A percentile compares a stretch with the other conserved stretches of the same genome.
Conservation (phyloP, 164 flowering plant species). For the Nymphaea colorata region DNA sequence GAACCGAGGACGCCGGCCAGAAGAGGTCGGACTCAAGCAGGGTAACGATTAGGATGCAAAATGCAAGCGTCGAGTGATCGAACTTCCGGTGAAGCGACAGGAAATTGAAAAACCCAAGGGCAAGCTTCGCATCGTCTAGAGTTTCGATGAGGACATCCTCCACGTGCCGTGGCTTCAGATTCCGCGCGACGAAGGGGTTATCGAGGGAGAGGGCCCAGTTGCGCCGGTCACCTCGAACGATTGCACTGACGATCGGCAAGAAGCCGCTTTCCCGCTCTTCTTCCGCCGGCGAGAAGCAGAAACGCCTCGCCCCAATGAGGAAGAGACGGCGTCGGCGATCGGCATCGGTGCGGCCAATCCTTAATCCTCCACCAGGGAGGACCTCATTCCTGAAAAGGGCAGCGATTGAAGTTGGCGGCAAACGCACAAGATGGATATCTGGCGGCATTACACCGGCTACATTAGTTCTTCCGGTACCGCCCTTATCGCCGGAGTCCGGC, state of each 20-base stretch:
- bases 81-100: slow-evolving; percentile 62
- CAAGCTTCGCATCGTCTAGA: slow-evolving; percentile 50
- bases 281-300: slow-evolving; percentile 4
- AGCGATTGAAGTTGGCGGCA: too few species aligned
- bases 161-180: slow-evolving; percentile 41
- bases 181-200: slow-evolving; percentile 22
- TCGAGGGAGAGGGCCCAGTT: slow-evolving; percentile 47
- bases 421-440: too few species aligned
- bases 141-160: slow-evolving; percentile 44
- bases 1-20: slow-evolving; percentile 78
- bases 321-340: too few species aligned
- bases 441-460: too few species aligned
- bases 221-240: slow-evolving; percentile 36
- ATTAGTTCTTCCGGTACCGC: too few species aligned
- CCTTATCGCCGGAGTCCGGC: too few species aligned
- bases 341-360: too few species aligned
- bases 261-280: slow-evolving; percentile 34
- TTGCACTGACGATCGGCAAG: slow-evolving; percentile 25
- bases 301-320: too few species aligned
- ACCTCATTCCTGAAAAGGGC: too few species aligned
- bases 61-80: slow-evolving; percentile 63
- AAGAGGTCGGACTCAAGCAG: slow-evolving; percentile 34
- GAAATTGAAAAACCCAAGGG: slow-evolving; percentile 78
- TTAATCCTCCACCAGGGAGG: too few species aligned
- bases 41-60: slow-evolving; percentile 60